These are phyloP conservation scores for Colletotrichum shisoi DNA, from an alignment of 2,329 filamentous ascomycete species.

Conservation along the genomic window DNA sequence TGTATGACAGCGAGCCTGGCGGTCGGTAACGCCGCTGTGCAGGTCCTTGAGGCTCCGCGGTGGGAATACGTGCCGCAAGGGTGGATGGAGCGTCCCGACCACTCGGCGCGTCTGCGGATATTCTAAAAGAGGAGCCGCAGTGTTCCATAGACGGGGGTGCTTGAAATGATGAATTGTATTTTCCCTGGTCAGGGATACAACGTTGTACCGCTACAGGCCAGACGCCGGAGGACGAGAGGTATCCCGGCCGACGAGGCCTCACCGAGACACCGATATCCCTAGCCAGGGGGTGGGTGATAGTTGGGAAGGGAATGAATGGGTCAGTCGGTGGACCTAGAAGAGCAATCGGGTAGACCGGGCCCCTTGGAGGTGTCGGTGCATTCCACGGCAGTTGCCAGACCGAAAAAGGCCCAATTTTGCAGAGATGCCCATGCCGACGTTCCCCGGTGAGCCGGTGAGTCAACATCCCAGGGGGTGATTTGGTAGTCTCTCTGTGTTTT, in stretches of 20 bases:
- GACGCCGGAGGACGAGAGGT: constrained; percentile 1
- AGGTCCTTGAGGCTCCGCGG: constrained; percentile 14
- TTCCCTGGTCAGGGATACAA: neutral
- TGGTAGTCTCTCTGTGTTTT: constrained; percentile 12
- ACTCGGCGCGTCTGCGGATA: constrained; percentile 26
- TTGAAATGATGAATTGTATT: constrained; percentile 27
- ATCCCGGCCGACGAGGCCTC: constrained; percentile 32
- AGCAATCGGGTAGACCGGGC: constrained; percentile 8
- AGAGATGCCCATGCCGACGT: constrained; percentile 1
- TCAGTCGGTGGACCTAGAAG: neutral
- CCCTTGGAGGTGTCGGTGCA: constrained; percentile 11
- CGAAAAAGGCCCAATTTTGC: constrained; percentile 22
- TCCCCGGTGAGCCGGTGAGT: constrained; percentile 32
- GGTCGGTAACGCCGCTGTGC: constrained; percentile 30
- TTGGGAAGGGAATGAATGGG: neutral
- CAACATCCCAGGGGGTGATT: constrained; percentile 17
- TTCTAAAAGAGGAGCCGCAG: constrained; percentile 29
- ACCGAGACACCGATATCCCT: constrained; percentile 26
- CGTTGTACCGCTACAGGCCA: constrained; percentile 5
- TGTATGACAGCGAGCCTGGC: constrained; percentile 21
- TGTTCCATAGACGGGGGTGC: constrained; percentile 27
- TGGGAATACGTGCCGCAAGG: neutral
- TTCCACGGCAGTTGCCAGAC: constrained; percentile 24
- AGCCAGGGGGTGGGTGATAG: neutral
- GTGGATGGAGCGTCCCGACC: constrained; percentile 11